A percentile compares a stretch with the other conserved stretches of the same genome.
Evolutionary conservation across 306 rosid genomes (phyloP).

Genomic region (Trifolium repens): DNA sequence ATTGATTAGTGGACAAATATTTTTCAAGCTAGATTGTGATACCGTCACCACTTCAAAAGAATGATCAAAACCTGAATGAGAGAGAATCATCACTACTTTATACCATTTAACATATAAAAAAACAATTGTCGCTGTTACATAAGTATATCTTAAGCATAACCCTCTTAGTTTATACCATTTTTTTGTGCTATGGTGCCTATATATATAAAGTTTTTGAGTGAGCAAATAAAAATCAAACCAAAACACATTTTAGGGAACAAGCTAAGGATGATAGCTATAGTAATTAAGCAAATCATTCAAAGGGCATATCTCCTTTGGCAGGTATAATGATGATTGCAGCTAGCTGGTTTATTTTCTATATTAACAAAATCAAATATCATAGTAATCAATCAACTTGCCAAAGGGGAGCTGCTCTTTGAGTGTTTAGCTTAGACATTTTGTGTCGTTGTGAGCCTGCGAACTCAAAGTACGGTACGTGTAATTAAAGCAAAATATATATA

Average conservation of each 20-base stretch:
- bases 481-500: background rate
- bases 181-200: conserved; percentile 32
- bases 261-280: background rate
- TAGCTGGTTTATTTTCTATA: background rate
- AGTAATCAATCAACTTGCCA: conserved; percentile 27
- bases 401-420: conserved; percentile 51
- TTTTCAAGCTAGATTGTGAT: conserved; percentile 25
- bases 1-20: conserved; percentile 18
- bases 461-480: background rate
- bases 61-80: background rate
- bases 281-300: conserved; percentile 36
- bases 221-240: conserved; percentile 20
- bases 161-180: conserved; percentile 29
- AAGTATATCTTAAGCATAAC: conserved; percentile 46
- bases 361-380: background rate
- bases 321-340: conserved; percentile 7
- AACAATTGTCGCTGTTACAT: too few species aligned
- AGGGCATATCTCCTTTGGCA: conserved; percentile 41
- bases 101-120: too few species aligned
- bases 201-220: conserved; percentile 24
- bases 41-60: background rate
- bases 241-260: background rate
- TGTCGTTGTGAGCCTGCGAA: background rate
- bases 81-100: conserved; percentile 3
- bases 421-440: conserved; percentile 40